Conservation (phyloP, 2,329 filamentous ascomycete genomes). For the Fusarium pseudocircinatum region DNA sequence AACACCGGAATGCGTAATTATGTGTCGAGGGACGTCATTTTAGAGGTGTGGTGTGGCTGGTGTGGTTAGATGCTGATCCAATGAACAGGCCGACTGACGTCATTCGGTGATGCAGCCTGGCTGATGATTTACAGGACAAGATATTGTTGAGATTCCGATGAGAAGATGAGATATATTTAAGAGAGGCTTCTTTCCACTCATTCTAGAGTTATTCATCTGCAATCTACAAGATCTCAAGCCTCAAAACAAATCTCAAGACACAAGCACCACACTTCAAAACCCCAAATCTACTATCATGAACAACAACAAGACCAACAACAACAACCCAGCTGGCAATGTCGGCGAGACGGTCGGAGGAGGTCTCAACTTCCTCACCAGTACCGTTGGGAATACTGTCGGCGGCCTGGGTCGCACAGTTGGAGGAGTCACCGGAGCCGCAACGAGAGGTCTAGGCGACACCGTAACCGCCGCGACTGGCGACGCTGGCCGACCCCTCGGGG, state of each 20-base stretch:
- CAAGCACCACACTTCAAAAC: neutral
- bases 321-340: conserved; percentile 43
- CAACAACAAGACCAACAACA: conserved; percentile 38
- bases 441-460: conserved; percentile 66
- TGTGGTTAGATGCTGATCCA: conserved; percentile 17
- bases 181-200: conserved; percentile 3
- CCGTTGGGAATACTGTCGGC: conserved; percentile 54
- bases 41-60: conserved; percentile 22
- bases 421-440: conserved; percentile 59
- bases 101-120: conserved; percentile 28
- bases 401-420: conserved; percentile 54
- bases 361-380: conserved; percentile 52
- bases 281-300: neutral
- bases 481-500: conserved; percentile 63
- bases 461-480: conserved; percentile 63
- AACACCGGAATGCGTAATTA: conserved; percentile 32
- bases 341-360: conserved; percentile 49
- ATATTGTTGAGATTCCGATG: conserved; percentile 20
- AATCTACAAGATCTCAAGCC: conserved; percentile 2
- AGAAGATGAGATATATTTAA: conserved; percentile 11
- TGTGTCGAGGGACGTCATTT: conserved; percentile 39
- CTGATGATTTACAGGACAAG: conserved; percentile 11
- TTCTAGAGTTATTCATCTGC: neutral
- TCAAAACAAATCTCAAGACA: neutral
- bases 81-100: conserved; percentile 36